These are phyloP conservation scores for Ettlia oleoabundans DNA, from an alignment of 139 green algal species.

Conservation along the genomic window DNA sequence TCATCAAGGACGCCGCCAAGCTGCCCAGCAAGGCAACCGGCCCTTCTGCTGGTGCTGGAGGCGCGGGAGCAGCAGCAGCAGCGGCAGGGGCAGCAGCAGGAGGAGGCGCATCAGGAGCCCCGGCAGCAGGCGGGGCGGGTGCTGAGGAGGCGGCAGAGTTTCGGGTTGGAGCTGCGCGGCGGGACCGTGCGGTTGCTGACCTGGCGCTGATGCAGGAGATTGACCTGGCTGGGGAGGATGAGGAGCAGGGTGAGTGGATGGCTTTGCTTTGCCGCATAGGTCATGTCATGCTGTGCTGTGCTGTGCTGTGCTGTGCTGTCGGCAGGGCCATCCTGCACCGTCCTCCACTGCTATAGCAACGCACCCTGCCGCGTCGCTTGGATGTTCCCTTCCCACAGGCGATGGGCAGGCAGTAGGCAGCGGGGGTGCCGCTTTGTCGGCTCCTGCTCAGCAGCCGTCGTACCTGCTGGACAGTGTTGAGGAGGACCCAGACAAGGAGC, in stretches of 20 bases:
- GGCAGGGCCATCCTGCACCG: neutral
- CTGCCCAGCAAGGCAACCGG: constrained; percentile 3
- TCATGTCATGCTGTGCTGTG: neutral
- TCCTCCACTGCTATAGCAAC: too few relatives aligned
- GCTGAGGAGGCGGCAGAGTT: neutral
- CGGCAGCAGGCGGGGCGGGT: too few relatives aligned
- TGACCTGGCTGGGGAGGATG: constrained; percentile 21
- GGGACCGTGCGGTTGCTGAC: constrained; percentile 35
- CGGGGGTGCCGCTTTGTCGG: neutral
- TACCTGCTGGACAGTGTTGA: constrained; percentile 48
- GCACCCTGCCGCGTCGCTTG: neutral
- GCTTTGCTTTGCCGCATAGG: neutral
- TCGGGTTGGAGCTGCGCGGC: constrained; percentile 13
- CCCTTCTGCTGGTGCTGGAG: neutral
- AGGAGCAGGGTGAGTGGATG: neutral
- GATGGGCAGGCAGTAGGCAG: constrained; percentile 30
- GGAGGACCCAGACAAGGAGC: constrained; percentile 63
- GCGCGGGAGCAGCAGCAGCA: constrained; percentile 4
- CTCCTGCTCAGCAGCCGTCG: neutral
- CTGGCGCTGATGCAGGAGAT: constrained; percentile 40
- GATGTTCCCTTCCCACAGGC: too few relatives aligned
- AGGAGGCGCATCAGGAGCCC: too few relatives aligned
- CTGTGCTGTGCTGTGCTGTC: neutral
- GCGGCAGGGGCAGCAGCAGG: too few relatives aligned
- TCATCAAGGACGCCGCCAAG: constrained; percentile 35